Conservation (phyloP, 345 rosid genomes). For the Capsella bursapastoris region DNA sequence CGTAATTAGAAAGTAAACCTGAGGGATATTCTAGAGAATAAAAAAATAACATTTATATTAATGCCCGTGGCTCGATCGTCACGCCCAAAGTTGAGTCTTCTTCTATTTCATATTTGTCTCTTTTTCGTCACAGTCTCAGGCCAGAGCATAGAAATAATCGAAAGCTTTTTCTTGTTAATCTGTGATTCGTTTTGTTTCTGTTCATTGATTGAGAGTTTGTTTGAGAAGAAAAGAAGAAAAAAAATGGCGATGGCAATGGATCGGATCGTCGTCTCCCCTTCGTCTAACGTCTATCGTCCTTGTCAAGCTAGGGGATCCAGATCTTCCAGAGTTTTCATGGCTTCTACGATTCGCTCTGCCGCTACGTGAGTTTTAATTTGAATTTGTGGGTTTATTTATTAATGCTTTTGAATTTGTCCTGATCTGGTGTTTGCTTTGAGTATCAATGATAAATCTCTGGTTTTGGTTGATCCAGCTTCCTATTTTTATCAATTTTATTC, state of each 20-base stretch:
- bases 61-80: constrained; percentile 17
- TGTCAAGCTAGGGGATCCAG: constrained; percentile 37
- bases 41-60: background rate
- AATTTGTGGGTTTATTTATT: background rate
- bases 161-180: background rate
- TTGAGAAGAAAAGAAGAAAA: constrained; percentile 8
- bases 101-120: background rate
- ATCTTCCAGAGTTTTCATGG: constrained; percentile 57
- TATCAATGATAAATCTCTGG: constrained; percentile 21
- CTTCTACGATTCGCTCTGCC: constrained; percentile 50
- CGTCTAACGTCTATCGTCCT: constrained; percentile 42
- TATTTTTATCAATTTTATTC: background rate
- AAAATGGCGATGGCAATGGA: constrained; percentile 56
- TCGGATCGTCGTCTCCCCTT: constrained; percentile 40
- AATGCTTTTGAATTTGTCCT: constrained; percentile 4
- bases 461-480: constrained; percentile 5
- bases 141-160: constrained; percentile 39
- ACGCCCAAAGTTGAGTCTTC: constrained; percentile 13
- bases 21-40: constrained; percentile 23
- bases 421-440: constrained; percentile 22
- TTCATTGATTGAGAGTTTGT: background rate
- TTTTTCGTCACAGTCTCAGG: background rate
- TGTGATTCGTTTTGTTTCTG: background rate
- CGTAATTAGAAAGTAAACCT: background rate
- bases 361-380: constrained; percentile 47